A percentile compares a stretch with the other conserved stretches of the same genome.
Evolutionary conservation across 1,284 basidiomycete genomes (phyloP).

Genomic region (Retiboletus flavoniger): DNA sequence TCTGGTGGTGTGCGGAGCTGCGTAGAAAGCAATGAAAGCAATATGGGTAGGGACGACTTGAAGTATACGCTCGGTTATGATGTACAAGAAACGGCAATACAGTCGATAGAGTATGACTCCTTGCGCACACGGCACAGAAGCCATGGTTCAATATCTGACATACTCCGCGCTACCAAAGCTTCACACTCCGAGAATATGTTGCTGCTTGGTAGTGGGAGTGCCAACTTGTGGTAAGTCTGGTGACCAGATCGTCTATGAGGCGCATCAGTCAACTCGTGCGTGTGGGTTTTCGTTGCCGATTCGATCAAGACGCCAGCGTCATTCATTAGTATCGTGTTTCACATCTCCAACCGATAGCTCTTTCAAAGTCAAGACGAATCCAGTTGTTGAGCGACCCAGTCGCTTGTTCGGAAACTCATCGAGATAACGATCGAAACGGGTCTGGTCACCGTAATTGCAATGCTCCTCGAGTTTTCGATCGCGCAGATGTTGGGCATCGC

Average conservation of each 20-base stretch:
- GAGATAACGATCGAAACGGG: slow-evolving; percentile 18
- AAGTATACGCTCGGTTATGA: too few relatives aligned
- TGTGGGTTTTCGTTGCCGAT: neutral
- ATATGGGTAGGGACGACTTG: too few relatives aligned
- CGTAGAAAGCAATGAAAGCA: slow-evolving; percentile 2
- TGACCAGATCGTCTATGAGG: too few relatives aligned
- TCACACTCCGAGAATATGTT: neutral
- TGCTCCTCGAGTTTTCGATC: slow-evolving; percentile 11
- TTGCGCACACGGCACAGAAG: neutral
- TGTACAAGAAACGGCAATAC: too few relatives aligned
- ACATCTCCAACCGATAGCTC: neutral
- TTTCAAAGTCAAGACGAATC: neutral
- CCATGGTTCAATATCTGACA: neutral
- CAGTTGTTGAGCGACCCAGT: slow-evolving; percentile 1
- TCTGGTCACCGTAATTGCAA: slow-evolving; percentile 9
- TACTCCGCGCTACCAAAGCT: neutral
- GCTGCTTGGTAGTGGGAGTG: too few relatives aligned
- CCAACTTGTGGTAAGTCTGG: too few relatives aligned
- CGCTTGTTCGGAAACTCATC: slow-evolving; percentile 11
- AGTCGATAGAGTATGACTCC: too few relatives aligned
- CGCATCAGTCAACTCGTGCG: slow-evolving; percentile 6
- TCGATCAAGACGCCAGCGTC: neutral
- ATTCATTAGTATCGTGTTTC: neutral
- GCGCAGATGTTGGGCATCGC: slow-evolving; percentile 5
- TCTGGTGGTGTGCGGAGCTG: slow-evolving; percentile 87